These are phyloP conservation scores for Pyricularia pennisetigena DNA, from an alignment of 2,329 filamentous ascomycete species.

Conservation along the genomic window DNA sequence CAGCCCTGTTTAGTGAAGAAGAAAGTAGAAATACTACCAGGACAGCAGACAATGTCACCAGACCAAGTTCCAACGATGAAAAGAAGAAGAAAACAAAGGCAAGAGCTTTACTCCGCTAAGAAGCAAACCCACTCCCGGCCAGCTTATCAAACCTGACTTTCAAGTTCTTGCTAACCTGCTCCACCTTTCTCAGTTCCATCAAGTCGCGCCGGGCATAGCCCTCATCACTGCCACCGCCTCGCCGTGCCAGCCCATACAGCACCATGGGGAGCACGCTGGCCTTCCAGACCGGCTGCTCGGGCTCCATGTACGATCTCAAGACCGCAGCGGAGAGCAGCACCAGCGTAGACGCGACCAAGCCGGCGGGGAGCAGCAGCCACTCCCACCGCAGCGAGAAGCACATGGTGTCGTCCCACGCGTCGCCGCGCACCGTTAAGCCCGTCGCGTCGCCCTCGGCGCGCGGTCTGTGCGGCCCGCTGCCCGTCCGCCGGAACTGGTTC, in stretches of 20 bases:
- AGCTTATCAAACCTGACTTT: slow-evolving; percentile 1
- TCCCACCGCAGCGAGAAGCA: background rate
- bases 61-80: background rate
- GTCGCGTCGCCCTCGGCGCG: background rate
- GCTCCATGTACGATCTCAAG: background rate
- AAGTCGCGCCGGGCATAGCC: background rate
- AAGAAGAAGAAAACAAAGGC: background rate
- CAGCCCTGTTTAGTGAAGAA: no score
- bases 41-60: background rate
- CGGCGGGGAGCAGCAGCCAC: background rate
- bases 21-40: background rate
- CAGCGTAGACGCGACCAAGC: background rate
- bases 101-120: background rate
- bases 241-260: background rate
- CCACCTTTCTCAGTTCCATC: background rate
- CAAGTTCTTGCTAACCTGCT: background rate
- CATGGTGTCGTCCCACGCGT: background rate
- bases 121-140: background rate
- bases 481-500: background rate
- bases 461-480: background rate
- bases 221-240: background rate
- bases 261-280: slow-evolving; percentile 1
- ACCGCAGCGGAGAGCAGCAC: background rate
- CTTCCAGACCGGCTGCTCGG: slow-evolving; percentile 2
- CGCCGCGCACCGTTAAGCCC: background rate